phyloP scores from a whole-genome alignment of 2,329 filamentous ascomycete genomes.

The Podosphaera aphanis region DNA sequence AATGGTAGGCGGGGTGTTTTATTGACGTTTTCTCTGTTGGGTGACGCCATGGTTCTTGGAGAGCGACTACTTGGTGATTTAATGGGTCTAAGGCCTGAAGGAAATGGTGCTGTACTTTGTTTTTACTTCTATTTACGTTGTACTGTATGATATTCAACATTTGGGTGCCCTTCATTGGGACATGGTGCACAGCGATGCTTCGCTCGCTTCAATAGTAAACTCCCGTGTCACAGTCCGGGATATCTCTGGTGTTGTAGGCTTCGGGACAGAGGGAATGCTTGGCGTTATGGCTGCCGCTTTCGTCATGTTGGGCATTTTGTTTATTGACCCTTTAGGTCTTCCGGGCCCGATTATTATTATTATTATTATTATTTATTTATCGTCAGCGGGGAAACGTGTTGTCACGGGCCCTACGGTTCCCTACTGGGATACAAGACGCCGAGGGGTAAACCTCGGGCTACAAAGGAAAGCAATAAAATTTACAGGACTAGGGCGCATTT shows the following conservation, averaged over 20 bases:
- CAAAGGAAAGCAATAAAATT: too few species aligned
- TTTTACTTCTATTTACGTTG: neutral
- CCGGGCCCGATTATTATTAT: too few species aligned
- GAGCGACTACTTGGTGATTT: neutral
- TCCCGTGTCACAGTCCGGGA: neutral
- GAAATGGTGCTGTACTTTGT: conserved; percentile 1
- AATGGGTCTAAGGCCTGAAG: neutral
- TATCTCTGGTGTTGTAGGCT: neutral
- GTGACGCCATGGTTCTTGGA: conserved; percentile 1
- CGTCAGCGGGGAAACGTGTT: too few species aligned
- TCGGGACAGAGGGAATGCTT: too few species aligned
- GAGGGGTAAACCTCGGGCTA: too few species aligned
- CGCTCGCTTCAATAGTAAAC: neutral
- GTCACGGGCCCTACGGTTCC: too few species aligned
- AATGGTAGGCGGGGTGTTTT: neutral
- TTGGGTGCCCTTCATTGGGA: neutral
- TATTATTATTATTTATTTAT: too few species aligned
- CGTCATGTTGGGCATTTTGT: too few species aligned
- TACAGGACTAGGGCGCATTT: too few species aligned
- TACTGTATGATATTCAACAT: neutral
- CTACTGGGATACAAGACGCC: too few species aligned
- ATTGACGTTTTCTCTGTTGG: neutral
- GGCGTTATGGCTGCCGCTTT: too few species aligned
- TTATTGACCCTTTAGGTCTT: too few species aligned
- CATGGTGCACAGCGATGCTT: neutral